These are phyloP conservation scores for Viridothelium virens DNA, from an alignment of 495 filamentous ascomycete species.

Conservation along the genomic window DNA sequence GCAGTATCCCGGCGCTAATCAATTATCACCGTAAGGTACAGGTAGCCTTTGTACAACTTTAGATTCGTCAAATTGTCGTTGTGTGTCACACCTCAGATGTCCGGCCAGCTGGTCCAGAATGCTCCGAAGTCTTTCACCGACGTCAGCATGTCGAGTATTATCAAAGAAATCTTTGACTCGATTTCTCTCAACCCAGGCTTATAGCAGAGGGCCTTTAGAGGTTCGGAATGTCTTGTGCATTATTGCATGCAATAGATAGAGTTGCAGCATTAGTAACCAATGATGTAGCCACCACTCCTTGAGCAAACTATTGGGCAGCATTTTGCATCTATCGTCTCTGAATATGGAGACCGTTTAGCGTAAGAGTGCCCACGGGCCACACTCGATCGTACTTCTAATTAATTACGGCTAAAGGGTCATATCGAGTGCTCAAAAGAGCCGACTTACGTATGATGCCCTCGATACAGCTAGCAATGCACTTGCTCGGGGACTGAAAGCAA, in stretches of 20 bases:
- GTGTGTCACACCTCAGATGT: neutral
- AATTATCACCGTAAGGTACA: no score
- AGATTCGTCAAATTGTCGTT: no score
- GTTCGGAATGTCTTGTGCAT: slow-evolving; percentile 17
- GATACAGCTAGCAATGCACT: slow-evolving; percentile 70
- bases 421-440: slow-evolving; percentile 53
- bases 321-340: slow-evolving; percentile 61
- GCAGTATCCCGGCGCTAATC: no score
- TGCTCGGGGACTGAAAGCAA: slow-evolving; percentile 60
- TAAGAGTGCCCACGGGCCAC: slow-evolving; percentile 37
- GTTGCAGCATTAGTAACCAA: slow-evolving; percentile 10
- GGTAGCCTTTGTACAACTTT: no score
- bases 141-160: neutral
- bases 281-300: slow-evolving; percentile 58
- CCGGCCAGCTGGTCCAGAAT: neutral
- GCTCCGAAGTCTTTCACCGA: neutral
- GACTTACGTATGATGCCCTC: slow-evolving; percentile 65
- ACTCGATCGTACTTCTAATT: neutral
- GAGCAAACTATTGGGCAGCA: slow-evolving; percentile 73
- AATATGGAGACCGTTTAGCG: slow-evolving; percentile 71
- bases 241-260: neutral
- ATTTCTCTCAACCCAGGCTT: slow-evolving; percentile 26
- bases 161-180: neutral
- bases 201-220: slow-evolving; percentile 34
- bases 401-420: slow-evolving; percentile 46